Conservation (phyloP, 1,284 basidiomycete genomes). For the Ganoderma resinaceum region DNA sequence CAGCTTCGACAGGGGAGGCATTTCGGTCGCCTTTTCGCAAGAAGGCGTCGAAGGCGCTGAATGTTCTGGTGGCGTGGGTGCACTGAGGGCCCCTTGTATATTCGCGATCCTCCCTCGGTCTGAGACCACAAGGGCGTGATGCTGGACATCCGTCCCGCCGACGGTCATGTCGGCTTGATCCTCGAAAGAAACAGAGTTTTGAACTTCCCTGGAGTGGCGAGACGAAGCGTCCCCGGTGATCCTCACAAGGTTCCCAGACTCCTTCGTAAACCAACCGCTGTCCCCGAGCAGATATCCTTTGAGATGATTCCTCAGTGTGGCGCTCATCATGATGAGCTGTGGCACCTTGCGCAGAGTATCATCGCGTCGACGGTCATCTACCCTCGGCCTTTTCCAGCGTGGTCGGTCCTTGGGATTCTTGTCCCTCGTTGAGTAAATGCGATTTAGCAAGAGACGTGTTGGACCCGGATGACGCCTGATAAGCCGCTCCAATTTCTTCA, state of each 20-base stretch:
- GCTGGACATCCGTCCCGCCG: constrained; percentile 49
- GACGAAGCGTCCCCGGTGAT: constrained; percentile 44
- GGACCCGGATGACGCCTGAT: constrained; percentile 60
- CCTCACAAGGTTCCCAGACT: constrained; percentile 51
- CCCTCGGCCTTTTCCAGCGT: constrained; percentile 4
- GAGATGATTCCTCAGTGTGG: constrained; percentile 66
- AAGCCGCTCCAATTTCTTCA: constrained; percentile 47
- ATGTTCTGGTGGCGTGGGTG: not conserved
- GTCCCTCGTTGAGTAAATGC: constrained; percentile 48
- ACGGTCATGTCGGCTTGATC: constrained; percentile 32
- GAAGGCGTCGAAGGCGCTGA: constrained; percentile 5
- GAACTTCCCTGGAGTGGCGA: constrained; percentile 12
- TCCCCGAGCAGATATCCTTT: constrained; percentile 56
- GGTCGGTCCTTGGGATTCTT: not conserved
- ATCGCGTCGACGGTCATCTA: not conserved
- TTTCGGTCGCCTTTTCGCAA: constrained; percentile 10
- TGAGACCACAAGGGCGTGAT: constrained; percentile 69
- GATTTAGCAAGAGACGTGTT: constrained; percentile 64
- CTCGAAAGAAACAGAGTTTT: constrained; percentile 17
- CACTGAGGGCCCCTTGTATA: constrained; percentile 36
- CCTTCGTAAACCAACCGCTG: constrained; percentile 61
- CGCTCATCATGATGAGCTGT: constrained; percentile 73
- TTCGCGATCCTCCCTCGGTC: constrained; percentile 58
- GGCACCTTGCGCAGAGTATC: constrained; percentile 38
- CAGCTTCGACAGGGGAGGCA: constrained; percentile 11